Conservation (phyloP, 805 yeast species). For the Kluyveromyces aestuarii region DNA sequence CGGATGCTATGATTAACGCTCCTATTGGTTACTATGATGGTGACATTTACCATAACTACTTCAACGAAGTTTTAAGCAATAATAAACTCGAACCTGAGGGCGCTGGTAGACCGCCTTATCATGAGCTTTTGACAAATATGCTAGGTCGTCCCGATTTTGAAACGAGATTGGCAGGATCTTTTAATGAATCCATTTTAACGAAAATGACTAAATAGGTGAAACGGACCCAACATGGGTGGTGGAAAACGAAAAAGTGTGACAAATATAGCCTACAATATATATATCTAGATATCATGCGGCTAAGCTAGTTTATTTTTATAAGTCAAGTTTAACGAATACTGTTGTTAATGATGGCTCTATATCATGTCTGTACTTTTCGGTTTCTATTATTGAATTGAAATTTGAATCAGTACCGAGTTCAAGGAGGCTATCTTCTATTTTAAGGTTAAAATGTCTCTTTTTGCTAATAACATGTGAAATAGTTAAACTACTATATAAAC, state of each 20-base stretch:
- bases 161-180: constrained; percentile 28
- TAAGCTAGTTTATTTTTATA: too few species aligned
- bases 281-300: too few species aligned
- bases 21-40: constrained; percentile 78
- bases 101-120: constrained; percentile 40
- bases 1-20: constrained; percentile 74
- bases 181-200: constrained; percentile 21
- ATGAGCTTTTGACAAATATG: constrained; percentile 31
- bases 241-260: neutral
- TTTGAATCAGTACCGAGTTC: too few species aligned
- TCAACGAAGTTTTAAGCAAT: constrained; percentile 44
- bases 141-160: constrained; percentile 31
- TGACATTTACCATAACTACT: constrained; percentile 73
- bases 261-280: too few species aligned
- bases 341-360: too few species aligned
- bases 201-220: constrained; percentile 21
- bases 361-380: too few species aligned
- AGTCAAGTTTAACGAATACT: too few species aligned
- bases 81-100: constrained; percentile 45
- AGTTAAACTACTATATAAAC: too few species aligned
- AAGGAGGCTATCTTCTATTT: too few species aligned
- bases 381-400: too few species aligned
- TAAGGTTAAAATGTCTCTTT: neutral
- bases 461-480: neutral
- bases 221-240: neutral